phyloP scores from a whole-genome alignment of 2,329 filamentous ascomycete genomes.

The Acarospora socialis region DNA sequence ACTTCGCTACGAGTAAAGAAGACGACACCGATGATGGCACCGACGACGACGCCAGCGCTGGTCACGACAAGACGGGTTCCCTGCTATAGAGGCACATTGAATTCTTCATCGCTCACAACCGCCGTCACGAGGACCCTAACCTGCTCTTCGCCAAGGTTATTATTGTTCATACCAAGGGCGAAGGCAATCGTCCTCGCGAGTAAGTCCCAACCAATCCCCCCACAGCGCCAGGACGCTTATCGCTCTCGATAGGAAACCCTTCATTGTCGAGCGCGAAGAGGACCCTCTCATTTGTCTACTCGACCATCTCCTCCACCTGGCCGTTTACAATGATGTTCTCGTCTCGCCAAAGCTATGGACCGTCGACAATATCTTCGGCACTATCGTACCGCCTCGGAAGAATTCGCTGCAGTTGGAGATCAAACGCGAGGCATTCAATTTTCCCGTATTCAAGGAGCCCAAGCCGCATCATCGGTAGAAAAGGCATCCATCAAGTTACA shows the following conservation, averaged over 20 bases:
- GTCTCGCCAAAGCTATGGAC: not conserved
- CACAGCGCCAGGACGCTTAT: too few species aligned
- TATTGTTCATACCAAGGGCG: not conserved
- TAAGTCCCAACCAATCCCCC: too few species aligned
- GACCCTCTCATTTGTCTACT: conserved; percentile 1
- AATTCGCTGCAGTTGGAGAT: conserved; percentile 5
- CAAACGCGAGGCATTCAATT: conserved; percentile 4
- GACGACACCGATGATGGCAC: not conserved
- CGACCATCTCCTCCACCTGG: not conserved
- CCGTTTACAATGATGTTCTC: conserved; percentile 1
- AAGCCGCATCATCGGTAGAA: not conserved
- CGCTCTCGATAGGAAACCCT: too few species aligned
- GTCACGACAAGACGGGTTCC: conserved; percentile 1
- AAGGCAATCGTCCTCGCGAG: too few species aligned
- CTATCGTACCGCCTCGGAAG: conserved; percentile 4
- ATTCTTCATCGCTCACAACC: not conserved
- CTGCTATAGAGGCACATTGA: conserved; percentile 3
- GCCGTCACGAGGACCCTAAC: not conserved
- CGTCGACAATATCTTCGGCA: conserved; percentile 1
- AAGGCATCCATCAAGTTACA: conserved; percentile 1
- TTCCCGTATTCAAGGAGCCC: conserved; percentile 7
- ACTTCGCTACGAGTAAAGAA: too few species aligned
- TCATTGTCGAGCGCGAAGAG: not conserved
- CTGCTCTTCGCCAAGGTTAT: not conserved
- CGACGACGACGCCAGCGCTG: conserved; percentile 1